phyloP scores from a whole-genome alignment of 805 yeast genomes.

The Dipodascus albidus region DNA sequence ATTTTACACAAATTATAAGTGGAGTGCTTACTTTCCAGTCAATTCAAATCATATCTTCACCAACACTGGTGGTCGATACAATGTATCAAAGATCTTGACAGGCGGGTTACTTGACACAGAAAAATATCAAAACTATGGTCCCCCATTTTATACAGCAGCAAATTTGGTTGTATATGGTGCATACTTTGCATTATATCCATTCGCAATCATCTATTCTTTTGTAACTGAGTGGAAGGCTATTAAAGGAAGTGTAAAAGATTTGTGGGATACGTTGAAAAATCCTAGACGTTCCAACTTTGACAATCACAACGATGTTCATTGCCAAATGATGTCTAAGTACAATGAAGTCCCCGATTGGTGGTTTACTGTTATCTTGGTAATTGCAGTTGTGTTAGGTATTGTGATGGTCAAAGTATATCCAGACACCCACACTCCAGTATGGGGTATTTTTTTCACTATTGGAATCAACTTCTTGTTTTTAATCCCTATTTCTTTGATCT shows the following conservation, averaged over 20 bases:
- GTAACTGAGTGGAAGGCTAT: conserved; percentile 32
- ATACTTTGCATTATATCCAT: conserved; percentile 39
- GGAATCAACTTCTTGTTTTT: conserved; percentile 44
- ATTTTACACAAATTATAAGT: conserved; percentile 37
- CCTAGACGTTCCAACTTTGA: conserved; percentile 3
- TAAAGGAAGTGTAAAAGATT: conserved; percentile 4
- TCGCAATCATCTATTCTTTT: conserved; percentile 38
- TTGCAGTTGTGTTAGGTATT: conserved; percentile 25
- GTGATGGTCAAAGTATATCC: conserved; percentile 15
- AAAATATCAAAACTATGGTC: conserved; percentile 39
- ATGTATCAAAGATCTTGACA: conserved; percentile 33
- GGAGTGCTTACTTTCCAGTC: conserved; percentile 41
- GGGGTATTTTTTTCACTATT: conserved; percentile 51
- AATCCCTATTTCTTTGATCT: conserved; percentile 49
- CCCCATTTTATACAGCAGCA: conserved; percentile 49
- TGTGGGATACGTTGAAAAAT: conserved; percentile 9
- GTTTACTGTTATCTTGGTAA: conserved; percentile 36
- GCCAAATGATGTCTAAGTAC: conserved; percentile 25
- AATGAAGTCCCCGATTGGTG: conserved; percentile 64
- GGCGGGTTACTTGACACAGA: conserved; percentile 30
- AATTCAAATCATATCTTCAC: conserved; percentile 31
- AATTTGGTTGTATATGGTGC: conserved; percentile 42
- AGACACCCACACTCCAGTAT: conserved; percentile 25
- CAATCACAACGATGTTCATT: conserved; percentile 27
- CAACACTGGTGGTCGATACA: conserved; percentile 34